phyloP scores from a whole-genome alignment of 345 rosid species.

The Boechera divaricarpa region DNA sequence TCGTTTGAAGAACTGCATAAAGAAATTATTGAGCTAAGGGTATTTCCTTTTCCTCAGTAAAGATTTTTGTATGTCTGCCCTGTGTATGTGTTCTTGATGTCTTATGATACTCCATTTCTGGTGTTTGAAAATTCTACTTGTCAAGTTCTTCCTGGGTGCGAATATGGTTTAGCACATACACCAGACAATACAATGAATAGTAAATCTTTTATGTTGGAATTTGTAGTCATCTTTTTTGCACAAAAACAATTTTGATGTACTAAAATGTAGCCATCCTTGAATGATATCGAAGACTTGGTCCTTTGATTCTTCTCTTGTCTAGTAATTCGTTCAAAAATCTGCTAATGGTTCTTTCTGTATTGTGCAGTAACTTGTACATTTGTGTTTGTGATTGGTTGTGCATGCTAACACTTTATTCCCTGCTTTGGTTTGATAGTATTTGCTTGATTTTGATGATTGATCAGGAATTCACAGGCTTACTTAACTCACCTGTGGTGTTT shows the following conservation, averaged over 20 bases:
- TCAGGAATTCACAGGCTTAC: slow-evolving; percentile 82
- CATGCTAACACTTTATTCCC: not conserved
- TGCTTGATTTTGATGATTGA: slow-evolving; percentile 49
- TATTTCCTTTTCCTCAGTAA: slow-evolving; percentile 39
- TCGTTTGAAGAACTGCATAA: slow-evolving; percentile 68
- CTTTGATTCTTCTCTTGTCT: slow-evolving; percentile 4
- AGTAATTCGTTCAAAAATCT: not conserved
- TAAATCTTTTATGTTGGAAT: not conserved
- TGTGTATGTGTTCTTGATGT: slow-evolving; percentile 30
- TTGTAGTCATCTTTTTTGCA: not conserved
- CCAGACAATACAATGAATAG: not conserved
- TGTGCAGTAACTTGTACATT: too few species aligned
- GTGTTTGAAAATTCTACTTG: not conserved
- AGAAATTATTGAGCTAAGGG: slow-evolving; percentile 81
- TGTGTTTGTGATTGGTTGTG: slow-evolving; percentile 1
- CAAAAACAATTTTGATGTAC: not conserved
- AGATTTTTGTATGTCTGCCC: slow-evolving; percentile 11
- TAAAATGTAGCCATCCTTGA: slow-evolving; percentile 5
- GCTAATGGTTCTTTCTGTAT: slow-evolving; percentile 1
- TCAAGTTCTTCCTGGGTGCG: slow-evolving; percentile 6
- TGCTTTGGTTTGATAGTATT: slow-evolving; percentile 26
- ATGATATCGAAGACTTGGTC: not conserved
- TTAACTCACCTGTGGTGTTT: slow-evolving; percentile 86
- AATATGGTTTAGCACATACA: slow-evolving; percentile 1
- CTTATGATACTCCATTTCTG: not conserved